Percentiles rank a stretch among this genome's conserved stretches.
These are phyloP conservation scores for Asclepias syriaca DNA, from an alignment of 257 asterid genomes.

Conservation along the genomic window DNA sequence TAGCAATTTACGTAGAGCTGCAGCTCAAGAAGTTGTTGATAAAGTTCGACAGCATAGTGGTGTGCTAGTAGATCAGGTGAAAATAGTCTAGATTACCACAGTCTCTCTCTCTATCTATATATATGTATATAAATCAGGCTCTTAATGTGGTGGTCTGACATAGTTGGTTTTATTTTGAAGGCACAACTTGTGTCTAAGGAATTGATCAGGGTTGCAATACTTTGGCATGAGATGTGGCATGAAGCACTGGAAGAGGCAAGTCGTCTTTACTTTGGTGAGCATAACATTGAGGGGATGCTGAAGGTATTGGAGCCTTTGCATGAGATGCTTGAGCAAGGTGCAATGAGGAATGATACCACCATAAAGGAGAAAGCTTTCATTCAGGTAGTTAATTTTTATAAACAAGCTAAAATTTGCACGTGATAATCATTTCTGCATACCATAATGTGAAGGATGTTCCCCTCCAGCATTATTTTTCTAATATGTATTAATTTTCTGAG, in stretches of 20 bases:
- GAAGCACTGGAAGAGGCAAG: conserved; percentile 99
- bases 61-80: conserved; percentile 90
- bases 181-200: conserved; percentile 98
- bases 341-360: conserved; percentile 71
- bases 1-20: conserved; percentile 85
- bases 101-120: background rate
- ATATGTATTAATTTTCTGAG: conserved; percentile 7
- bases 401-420: background rate
- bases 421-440: background rate
- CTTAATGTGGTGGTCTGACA: conserved; percentile 27
- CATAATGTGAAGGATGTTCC: background rate
- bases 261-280: conserved; percentile 97
- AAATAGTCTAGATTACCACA: background rate
- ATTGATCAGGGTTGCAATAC: conserved; percentile 96
- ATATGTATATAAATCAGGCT: conserved; percentile 10
- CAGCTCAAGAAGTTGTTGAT: conserved; percentile 98
- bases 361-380: conserved; percentile 83
- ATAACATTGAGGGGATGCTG: conserved; percentile 93
- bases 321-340: conserved; percentile 94
- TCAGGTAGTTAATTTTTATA: conserved; percentile 50
- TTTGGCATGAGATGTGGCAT: conserved; percentile 99
- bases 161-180: conserved; percentile 35
- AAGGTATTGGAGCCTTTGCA: conserved; percentile 93
- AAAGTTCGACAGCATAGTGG: conserved; percentile 98
- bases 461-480: background rate